These are phyloP conservation scores for Macrolepiota albuminosa DNA, from an alignment of 768 basidiomycete species.

Conservation along the genomic window DNA sequence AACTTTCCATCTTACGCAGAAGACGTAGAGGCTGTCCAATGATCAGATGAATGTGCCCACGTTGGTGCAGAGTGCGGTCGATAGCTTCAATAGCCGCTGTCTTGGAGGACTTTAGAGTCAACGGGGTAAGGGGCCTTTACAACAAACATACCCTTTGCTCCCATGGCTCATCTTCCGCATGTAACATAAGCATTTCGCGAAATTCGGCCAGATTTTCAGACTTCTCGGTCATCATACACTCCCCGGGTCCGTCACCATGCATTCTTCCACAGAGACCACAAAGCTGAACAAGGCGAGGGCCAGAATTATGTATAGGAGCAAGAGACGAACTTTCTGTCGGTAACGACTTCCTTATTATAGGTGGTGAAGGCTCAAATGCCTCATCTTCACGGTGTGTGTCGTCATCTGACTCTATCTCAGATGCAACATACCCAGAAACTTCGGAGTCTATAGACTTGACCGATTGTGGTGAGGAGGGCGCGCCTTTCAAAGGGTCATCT, in stretches of 20 bases:
- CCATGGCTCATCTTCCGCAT: slow-evolving; percentile 62
- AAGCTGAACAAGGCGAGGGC: slow-evolving; percentile 7
- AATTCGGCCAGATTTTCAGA: slow-evolving; percentile 67
- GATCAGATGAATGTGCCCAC: slow-evolving; percentile 54
- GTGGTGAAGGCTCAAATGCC: slow-evolving; percentile 12
- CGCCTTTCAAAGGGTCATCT: slow-evolving; percentile 12
- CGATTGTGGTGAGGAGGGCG: slow-evolving; percentile 4
- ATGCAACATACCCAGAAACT: slow-evolving; percentile 29
- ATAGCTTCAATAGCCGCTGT: slow-evolving; percentile 64
- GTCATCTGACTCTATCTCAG: slow-evolving; percentile 23
- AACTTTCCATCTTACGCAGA: slow-evolving; percentile 24
- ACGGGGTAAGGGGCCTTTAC: neutral
- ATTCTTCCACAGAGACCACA: slow-evolving; percentile 62
- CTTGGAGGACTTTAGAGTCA: slow-evolving; percentile 21
- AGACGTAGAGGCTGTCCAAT: slow-evolving; percentile 61
- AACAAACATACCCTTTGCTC: slow-evolving; percentile 50
- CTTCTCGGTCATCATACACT: slow-evolving; percentile 62
- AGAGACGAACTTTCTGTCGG: slow-evolving; percentile 7
- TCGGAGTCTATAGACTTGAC: slow-evolving; percentile 23
- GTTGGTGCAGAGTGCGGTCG: slow-evolving; percentile 53
- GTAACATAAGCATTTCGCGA: slow-evolving; percentile 58
- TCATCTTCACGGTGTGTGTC: slow-evolving; percentile 15
- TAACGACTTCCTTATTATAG: slow-evolving; percentile 14
- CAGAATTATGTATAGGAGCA: slow-evolving; percentile 14
- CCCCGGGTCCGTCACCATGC: slow-evolving; percentile 41